Conservation (phyloP, 2,329 filamentous ascomycete species). For the Talaromyces sp. region DNA sequence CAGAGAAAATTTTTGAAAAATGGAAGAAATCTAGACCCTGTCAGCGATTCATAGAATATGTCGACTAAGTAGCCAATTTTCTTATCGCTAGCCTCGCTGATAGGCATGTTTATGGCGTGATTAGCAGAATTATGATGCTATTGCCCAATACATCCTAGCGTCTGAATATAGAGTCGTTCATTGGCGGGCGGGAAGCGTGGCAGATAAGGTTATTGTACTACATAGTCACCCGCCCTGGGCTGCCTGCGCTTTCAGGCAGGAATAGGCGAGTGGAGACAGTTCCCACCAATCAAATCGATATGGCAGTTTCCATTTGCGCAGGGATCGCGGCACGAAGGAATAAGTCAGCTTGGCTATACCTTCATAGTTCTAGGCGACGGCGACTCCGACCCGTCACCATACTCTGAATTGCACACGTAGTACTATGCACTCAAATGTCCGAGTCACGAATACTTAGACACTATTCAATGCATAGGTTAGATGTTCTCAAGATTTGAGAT, state of each 20-base stretch:
- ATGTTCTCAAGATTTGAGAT: neutral
- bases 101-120: constrained; percentile 6
- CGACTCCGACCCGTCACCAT: neutral
- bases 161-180: rapidly evolving
- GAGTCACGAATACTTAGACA: no score
- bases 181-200: neutral
- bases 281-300: neutral
- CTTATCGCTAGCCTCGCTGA: neutral
- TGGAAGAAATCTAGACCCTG: neutral
- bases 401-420: no score
- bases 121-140: constrained; percentile 7
- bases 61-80: neutral
- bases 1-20: neutral
- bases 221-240: neutral
- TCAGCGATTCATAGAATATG: neutral
- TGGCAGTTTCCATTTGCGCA: neutral
- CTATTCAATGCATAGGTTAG: no score
- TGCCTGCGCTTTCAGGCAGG: neutral
- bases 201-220: constrained; percentile 7
- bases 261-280: neutral
- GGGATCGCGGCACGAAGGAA: neutral
- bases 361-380: neutral
- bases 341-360: neutral
- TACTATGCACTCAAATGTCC: no score
- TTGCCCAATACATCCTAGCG: neutral